Evolutionary conservation across 2,329 filamentous ascomycete genomes (phyloP).

Genomic region (Camptophora hylomeconis): DNA sequence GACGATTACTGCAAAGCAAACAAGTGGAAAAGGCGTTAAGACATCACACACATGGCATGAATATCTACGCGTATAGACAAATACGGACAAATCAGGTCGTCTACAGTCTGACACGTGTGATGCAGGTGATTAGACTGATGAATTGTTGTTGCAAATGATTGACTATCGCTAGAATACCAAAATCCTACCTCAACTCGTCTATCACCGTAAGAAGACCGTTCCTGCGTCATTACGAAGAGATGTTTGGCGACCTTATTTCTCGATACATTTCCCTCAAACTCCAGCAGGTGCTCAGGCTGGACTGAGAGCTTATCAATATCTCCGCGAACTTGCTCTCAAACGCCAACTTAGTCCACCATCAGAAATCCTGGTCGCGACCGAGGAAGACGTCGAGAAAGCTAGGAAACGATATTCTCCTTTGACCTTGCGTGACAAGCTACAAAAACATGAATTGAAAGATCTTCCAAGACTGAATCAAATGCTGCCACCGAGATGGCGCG

Average conservation of each 20-base stretch:
- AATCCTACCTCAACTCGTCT: constrained; percentile 44
- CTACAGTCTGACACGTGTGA: constrained; percentile 44
- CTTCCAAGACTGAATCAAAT: constrained; percentile 29
- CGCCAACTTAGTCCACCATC: constrained; percentile 41
- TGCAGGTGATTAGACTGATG: constrained; percentile 35
- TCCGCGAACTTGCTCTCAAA: constrained; percentile 47
- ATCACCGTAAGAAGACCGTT: constrained; percentile 51
- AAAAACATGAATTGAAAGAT: constrained; percentile 28
- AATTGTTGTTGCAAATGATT: neutral
- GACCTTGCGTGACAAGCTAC: too few species aligned
- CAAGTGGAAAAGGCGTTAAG: constrained; percentile 34
- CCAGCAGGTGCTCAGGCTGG: constrained; percentile 30
- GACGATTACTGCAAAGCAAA: constrained; percentile 24
- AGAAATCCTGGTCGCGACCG: constrained; percentile 30
- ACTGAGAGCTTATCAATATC: constrained; percentile 41
- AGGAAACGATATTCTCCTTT: constrained; percentile 22
- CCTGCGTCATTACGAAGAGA: constrained; percentile 47
- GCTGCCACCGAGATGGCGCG: constrained; percentile 34
- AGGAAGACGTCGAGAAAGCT: constrained; percentile 25
- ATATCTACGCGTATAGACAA: constrained; percentile 52
- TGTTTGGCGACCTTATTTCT: constrained; percentile 48
- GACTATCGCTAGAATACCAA: constrained; percentile 31
- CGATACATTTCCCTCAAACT: constrained; percentile 39
- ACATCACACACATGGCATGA: constrained; percentile 38
- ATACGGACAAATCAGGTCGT: constrained; percentile 51